Evolutionary conservation across 257 asterid species (phyloP).

Genomic region (Fraxinus americana): DNA sequence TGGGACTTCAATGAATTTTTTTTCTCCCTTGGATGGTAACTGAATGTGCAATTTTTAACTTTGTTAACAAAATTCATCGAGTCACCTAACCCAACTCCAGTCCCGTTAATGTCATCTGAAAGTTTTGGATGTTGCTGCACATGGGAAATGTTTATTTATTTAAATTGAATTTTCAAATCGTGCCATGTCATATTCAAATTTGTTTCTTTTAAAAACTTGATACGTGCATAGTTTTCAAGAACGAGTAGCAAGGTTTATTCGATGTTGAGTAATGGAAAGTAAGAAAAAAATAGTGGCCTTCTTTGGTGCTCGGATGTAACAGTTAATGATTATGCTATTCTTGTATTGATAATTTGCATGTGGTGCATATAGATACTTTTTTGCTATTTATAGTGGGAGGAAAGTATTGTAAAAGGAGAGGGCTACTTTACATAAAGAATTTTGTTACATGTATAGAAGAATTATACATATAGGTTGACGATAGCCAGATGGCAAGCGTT

Average conservation of each 20-base stretch:
- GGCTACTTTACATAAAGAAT: slow-evolving; percentile 27
- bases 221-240: too few relatives aligned
- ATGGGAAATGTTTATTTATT: too few relatives aligned
- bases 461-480: too few relatives aligned
- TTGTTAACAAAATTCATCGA: background rate
- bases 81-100: background rate
- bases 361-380: slow-evolving; percentile 34
- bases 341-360: slow-evolving; percentile 38
- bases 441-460: too few relatives aligned
- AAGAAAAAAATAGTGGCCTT: background rate
- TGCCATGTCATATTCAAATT: too few relatives aligned
- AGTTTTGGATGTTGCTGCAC: too few relatives aligned
- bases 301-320: slow-evolving; percentile 25
- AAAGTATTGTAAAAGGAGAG: slow-evolving; percentile 36
- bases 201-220: too few relatives aligned
- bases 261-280: background rate
- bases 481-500: too few relatives aligned
- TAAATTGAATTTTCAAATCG: too few relatives aligned
- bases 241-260: too few relatives aligned
- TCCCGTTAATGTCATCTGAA: background rate
- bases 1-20: slow-evolving; percentile 25
- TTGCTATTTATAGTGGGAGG: slow-evolving; percentile 31
- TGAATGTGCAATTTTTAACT: background rate
- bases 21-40: background rate
- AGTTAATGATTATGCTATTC: slow-evolving; percentile 31